Evolutionary conservation across 495 filamentous ascomycete species (phyloP).

Genomic region (Cairneyella variabilis): DNA sequence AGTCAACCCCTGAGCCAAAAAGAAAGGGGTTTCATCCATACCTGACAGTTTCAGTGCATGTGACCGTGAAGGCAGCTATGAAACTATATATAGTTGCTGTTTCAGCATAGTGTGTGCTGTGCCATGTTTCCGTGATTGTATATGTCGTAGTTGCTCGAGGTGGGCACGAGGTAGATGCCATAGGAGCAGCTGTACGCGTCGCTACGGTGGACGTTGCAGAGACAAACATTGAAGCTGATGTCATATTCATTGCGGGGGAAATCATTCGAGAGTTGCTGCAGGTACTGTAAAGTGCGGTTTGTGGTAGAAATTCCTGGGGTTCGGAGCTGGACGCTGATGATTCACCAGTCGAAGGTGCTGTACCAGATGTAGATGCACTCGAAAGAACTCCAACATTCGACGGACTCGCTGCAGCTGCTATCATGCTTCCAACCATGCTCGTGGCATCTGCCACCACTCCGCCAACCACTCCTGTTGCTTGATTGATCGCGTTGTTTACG

Average conservation of each 20-base stretch:
- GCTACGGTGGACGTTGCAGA: neutral
- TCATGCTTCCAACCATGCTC: slow-evolving; percentile 10
- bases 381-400: slow-evolving; percentile 13
- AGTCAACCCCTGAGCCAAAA: too few species aligned
- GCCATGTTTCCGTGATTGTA: slow-evolving; percentile 21
- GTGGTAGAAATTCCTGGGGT: slow-evolving; percentile 6
- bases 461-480: slow-evolving; percentile 10
- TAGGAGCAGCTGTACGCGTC: neutral
- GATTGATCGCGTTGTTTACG: neutral
- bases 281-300: neutral
- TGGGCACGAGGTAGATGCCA: neutral
- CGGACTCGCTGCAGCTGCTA: slow-evolving; percentile 7
- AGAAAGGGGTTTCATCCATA: too few species aligned
- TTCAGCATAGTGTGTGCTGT: slow-evolving; percentile 21
- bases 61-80: slow-evolving; percentile 16
- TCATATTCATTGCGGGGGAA: neutral
- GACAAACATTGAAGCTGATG: neutral
- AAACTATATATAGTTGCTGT: slow-evolving; percentile 21
- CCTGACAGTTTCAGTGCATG: slow-evolving; percentile 19
- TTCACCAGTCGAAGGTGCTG: neutral
- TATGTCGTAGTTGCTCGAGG: slow-evolving; percentile 8
- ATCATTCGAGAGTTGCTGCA: neutral
- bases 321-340: neutral
- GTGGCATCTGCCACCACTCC: slow-evolving; percentile 14
- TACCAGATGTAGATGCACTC: neutral